Evolutionary conservation across 2,329 filamentous ascomycete genomes (phyloP).

Genomic region (Colletotrichum caudatum): DNA sequence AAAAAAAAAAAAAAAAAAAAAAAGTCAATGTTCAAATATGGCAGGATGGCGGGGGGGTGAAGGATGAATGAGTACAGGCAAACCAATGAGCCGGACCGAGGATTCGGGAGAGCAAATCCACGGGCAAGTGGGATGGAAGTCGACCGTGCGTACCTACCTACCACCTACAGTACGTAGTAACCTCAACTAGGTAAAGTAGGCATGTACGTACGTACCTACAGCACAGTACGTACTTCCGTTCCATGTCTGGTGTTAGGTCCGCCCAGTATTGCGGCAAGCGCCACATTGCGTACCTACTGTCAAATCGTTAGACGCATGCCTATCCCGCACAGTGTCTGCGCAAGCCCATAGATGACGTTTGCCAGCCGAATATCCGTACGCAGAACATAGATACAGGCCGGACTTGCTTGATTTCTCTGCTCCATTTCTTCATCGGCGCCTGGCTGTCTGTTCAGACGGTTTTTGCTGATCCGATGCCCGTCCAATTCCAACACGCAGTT

Average conservation of each 20-base stretch:
- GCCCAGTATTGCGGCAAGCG: constrained; percentile 38
- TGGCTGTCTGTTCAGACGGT: neutral
- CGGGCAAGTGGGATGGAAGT: neutral
- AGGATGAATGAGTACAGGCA: neutral
- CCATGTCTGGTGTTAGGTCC: neutral
- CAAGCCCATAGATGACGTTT: constrained; percentile 33
- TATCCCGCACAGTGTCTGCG: constrained; percentile 33
- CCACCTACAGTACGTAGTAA: no score
- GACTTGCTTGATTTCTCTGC: constrained; percentile 12
- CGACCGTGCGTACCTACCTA: neutral
- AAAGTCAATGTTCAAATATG: neutral
- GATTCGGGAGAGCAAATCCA: neutral
- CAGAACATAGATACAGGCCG: constrained; percentile 1
- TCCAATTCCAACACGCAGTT: neutral
- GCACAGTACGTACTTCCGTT: neutral
- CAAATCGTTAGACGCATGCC: constrained; percentile 9
- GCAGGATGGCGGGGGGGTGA: neutral
- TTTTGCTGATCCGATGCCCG: neutral
- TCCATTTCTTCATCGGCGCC: constrained; percentile 35
- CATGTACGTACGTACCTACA: neutral
- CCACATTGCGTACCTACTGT: constrained; percentile 22
- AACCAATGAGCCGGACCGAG: neutral
- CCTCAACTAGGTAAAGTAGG: neutral
- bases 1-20: no score
- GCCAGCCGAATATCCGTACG: constrained; percentile 27